Conservation (phyloP, 2,329 filamentous ascomycete genomes). For the Furcasterigmium furcatum region DNA sequence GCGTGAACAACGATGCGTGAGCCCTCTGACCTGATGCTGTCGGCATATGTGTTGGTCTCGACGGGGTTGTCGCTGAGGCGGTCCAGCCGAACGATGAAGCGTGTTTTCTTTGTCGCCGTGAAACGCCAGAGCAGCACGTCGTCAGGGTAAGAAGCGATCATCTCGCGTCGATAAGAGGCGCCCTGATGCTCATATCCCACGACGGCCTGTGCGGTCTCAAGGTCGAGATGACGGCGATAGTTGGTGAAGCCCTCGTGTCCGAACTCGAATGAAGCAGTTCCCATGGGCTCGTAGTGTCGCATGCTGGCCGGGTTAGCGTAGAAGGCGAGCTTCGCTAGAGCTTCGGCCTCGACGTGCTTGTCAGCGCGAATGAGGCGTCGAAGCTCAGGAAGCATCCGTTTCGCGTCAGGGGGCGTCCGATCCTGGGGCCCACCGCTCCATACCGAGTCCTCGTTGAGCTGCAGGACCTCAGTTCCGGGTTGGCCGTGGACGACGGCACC, state of each 20-base stretch:
- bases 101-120: background rate
- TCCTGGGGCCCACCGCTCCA: constrained; percentile 35
- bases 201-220: constrained; percentile 3
- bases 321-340: background rate
- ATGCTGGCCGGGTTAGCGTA: background rate
- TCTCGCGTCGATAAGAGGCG: constrained; percentile 10
- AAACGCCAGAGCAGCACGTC: constrained; percentile 10
- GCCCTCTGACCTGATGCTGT: background rate
- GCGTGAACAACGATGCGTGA: background rate
- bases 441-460: constrained; percentile 41
- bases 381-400: constrained; percentile 25
- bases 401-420: constrained; percentile 29
- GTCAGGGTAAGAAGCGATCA: constrained; percentile 18
- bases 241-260: background rate
- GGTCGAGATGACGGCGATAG: constrained; percentile 10
- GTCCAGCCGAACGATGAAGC: background rate
- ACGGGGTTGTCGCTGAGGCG: background rate
- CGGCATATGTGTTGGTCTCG: background rate
- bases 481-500: constrained; percentile 33
- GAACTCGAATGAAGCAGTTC: background rate
- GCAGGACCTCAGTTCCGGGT: constrained; percentile 27
- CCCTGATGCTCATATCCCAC: background rate
- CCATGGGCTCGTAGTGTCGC: background rate
- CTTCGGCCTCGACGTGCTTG: constrained; percentile 20
- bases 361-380: constrained; percentile 28